A percentile compares a stretch with the other conserved stretches of the same genome.
phyloP scores from a whole-genome alignment of 106 monocot species.

The Dioscorea alata region DNA sequence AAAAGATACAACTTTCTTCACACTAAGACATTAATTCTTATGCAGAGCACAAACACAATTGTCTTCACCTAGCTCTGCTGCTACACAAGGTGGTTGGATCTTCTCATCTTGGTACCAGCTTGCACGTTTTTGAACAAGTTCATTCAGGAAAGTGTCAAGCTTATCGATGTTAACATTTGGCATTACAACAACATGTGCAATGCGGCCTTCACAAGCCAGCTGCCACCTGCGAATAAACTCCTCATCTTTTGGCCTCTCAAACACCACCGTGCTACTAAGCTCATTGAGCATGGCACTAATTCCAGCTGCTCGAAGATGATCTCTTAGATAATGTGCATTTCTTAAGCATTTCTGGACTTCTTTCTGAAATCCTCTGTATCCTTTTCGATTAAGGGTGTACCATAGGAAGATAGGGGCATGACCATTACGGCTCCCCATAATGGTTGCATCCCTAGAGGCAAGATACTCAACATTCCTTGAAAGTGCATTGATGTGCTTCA shows the following conservation, averaged over 20 bases:
- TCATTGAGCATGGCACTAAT: slow-evolving; percentile 95
- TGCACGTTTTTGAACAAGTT: slow-evolving; percentile 39
- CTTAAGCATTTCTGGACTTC: slow-evolving; percentile 93
- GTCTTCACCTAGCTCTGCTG: slow-evolving; percentile 43
- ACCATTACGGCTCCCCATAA: slow-evolving; percentile 90
- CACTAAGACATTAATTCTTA: slow-evolving; percentile 19
- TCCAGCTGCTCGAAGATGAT: slow-evolving; percentile 53
- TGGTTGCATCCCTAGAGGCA: slow-evolving; percentile 90
- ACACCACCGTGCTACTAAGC: slow-evolving; percentile 94
- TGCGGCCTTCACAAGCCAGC: slow-evolving; percentile 79
- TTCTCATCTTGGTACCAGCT: slow-evolving; percentile 52
- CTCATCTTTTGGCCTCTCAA: slow-evolving; percentile 81
- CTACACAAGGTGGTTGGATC: slow-evolving; percentile 44
- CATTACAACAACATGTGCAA: slow-evolving; percentile 97
- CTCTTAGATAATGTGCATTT: slow-evolving; percentile 82
- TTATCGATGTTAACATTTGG: slow-evolving; percentile 83
- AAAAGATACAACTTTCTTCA: background rate
- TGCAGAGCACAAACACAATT: slow-evolving; percentile 68
- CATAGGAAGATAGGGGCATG: slow-evolving; percentile 89
- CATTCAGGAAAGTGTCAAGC: slow-evolving; percentile 66
- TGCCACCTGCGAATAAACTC: slow-evolving; percentile 86
- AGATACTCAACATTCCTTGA: slow-evolving; percentile 85
- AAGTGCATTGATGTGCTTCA: slow-evolving; percentile 70
- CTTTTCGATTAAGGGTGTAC: slow-evolving; percentile 88
- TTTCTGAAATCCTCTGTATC: slow-evolving; percentile 64